Percentiles rank a stretch among this genome's conserved stretches.
phyloP scores from a whole-genome alignment of 768 basidiomycete genomes.

The Favolaschia claudopus region DNA sequence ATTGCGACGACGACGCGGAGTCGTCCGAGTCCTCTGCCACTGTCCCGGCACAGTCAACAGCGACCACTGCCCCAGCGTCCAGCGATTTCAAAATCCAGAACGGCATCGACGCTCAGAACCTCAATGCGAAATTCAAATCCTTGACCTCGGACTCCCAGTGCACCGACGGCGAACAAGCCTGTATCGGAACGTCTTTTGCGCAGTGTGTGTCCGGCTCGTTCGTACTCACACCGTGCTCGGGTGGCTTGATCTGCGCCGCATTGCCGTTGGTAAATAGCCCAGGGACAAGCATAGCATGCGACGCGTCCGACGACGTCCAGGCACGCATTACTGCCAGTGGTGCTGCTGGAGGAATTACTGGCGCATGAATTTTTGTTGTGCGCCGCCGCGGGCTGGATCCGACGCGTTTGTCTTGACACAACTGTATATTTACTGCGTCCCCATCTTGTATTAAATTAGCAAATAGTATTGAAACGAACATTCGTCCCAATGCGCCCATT shows the following conservation, averaged over 20 bases:
- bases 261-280: constrained; percentile 51
- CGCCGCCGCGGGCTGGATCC: neutral
- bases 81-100: constrained; percentile 42
- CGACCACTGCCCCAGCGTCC: constrained; percentile 32
- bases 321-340: constrained; percentile 39
- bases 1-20: no score
- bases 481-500: no score
- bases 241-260: constrained; percentile 44
- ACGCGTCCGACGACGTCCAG: constrained; percentile 43
- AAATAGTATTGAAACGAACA: neutral
- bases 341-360: constrained; percentile 8
- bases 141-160: constrained; percentile 49
- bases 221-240: constrained; percentile 37
- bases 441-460: constrained; percentile 2
- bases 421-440: no score
- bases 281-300: constrained; percentile 53
- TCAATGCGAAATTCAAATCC: constrained; percentile 49
- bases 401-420: no score
- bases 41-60: neutral
- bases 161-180: constrained; percentile 50
- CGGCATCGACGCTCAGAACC: constrained; percentile 45
- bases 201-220: constrained; percentile 56
- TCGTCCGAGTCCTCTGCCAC: constrained; percentile 1
- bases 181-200: constrained; percentile 51
- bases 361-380: no score